phyloP scores from a whole-genome alignment of 2,329 filamentous ascomycete genomes.

The Tricladium varicosporioides region DNA sequence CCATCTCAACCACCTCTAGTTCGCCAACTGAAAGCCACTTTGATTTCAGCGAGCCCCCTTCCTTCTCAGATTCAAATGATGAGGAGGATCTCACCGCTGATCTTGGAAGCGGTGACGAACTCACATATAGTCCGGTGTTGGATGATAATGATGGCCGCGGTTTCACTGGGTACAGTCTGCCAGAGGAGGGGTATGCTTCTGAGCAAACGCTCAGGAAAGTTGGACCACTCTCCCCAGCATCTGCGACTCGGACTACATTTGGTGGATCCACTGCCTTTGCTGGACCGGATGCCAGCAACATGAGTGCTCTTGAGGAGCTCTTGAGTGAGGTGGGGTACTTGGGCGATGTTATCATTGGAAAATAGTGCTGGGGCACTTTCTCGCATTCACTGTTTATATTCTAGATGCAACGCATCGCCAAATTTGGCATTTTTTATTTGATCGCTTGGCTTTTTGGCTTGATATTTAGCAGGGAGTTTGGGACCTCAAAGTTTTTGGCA shows the following conservation, averaged over 20 bases:
- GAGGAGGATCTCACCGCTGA: constrained; percentile 25
- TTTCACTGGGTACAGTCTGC: constrained; percentile 26
- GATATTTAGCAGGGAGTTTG: constrained; percentile 21
- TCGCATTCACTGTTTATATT: background rate
- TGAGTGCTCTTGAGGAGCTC: constrained; percentile 44
- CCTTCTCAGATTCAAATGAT: constrained; percentile 19
- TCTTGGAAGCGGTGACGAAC: constrained; percentile 26
- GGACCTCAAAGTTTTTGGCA: background rate
- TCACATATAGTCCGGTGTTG: constrained; percentile 21
- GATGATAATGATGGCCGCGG: constrained; percentile 10
- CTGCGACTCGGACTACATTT: constrained; percentile 11
- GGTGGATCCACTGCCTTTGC: constrained; percentile 24
- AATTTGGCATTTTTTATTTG: background rate
- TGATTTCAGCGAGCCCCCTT: constrained; percentile 21
- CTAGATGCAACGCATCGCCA: constrained; percentile 3
- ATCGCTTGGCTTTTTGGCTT: background rate
- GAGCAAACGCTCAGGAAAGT: constrained; percentile 20
- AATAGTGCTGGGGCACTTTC: constrained; percentile 6
- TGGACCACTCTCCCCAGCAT: constrained; percentile 1
- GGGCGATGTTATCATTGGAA: constrained; percentile 41
- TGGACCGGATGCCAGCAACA: constrained; percentile 17
- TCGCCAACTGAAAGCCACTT: constrained; percentile 29
- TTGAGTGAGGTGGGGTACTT: constrained; percentile 51
- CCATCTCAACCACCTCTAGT: constrained; percentile 25
- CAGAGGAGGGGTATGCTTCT: constrained; percentile 21